Evolutionary conservation across 441 rosid genomes (phyloP).

Genomic region (Rhodomyrtus psidioides): DNA sequence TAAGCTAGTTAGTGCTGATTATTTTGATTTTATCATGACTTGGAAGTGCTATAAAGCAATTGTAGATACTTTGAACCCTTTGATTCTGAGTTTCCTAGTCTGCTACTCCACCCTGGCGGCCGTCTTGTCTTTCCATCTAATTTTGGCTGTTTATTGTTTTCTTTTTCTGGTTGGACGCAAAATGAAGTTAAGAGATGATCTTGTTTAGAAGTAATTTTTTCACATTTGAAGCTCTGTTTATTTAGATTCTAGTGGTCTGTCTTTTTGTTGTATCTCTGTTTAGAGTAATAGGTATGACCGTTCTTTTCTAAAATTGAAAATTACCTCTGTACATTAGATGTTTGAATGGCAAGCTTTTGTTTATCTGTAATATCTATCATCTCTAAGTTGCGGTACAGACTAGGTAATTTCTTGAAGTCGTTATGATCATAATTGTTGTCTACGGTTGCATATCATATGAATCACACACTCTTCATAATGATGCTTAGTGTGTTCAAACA

Average conservation of each 20-base stretch:
- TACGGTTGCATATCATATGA: background rate
- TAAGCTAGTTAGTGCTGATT: background rate
- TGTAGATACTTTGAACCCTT: background rate
- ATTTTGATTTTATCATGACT: background rate
- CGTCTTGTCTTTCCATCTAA: background rate
- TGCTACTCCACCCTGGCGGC: background rate
- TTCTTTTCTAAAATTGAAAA: background rate
- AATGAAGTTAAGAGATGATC: background rate
- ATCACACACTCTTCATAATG: background rate
- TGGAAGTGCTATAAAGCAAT: background rate
- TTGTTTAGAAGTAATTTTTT: background rate
- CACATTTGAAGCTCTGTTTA: background rate
- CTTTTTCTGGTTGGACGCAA: background rate
- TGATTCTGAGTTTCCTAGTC: background rate
- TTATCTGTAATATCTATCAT: background rate
- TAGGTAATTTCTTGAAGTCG: background rate
- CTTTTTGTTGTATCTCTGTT: background rate
- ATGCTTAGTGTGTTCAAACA: background rate
- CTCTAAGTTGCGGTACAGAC: background rate
- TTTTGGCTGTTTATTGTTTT: background rate
- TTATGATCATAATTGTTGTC: background rate
- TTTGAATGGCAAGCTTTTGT: background rate
- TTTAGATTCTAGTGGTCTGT: background rate
- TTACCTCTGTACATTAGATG: background rate
- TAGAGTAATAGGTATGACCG: background rate